These are phyloP conservation scores for Porcisia deanei DNA, from an alignment of 208 protist species.

Conservation along the genomic window DNA sequence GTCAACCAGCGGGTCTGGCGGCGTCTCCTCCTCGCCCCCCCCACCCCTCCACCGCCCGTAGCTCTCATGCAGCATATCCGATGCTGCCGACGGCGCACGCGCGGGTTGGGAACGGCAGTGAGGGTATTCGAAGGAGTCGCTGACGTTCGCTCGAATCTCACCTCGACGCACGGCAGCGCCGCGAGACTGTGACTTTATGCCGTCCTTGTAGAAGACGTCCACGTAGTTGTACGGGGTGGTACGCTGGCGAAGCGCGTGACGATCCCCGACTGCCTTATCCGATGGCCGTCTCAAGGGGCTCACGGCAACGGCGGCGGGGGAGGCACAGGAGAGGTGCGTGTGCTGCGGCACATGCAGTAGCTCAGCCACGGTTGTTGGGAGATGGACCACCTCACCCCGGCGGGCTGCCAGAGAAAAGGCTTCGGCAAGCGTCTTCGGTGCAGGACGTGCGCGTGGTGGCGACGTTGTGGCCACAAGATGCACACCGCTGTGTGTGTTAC, in stretches of 20 bases:
- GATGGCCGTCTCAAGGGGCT: neutral
- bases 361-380: slow-evolving; percentile 29
- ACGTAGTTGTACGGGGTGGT: slow-evolving; percentile 22
- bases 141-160: slow-evolving; percentile 17
- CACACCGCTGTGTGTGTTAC: neutral
- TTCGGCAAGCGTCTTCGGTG: slow-evolving; percentile 9
- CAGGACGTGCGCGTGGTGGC: slow-evolving; percentile 1
- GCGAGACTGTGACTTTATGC: neutral
- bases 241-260: neutral
- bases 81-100: neutral
- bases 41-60: neutral
- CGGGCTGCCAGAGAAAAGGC: slow-evolving; percentile 13
- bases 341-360: slow-evolving; percentile 33
- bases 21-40: neutral
- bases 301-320: neutral
- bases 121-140: neutral
- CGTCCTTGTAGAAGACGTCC: slow-evolving; percentile 17
- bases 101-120: neutral
- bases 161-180: slow-evolving; percentile 18
- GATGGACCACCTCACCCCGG: slow-evolving; percentile 26
- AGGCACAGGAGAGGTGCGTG: slow-evolving; percentile 6
- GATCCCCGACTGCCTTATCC: neutral
- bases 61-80: neutral
- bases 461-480: slow-evolving; percentile 19
- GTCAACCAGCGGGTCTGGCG: neutral